Evolutionary conservation across 768 basidiomycete genomes (phyloP).

Genomic region (Jaapia argillacea): DNA sequence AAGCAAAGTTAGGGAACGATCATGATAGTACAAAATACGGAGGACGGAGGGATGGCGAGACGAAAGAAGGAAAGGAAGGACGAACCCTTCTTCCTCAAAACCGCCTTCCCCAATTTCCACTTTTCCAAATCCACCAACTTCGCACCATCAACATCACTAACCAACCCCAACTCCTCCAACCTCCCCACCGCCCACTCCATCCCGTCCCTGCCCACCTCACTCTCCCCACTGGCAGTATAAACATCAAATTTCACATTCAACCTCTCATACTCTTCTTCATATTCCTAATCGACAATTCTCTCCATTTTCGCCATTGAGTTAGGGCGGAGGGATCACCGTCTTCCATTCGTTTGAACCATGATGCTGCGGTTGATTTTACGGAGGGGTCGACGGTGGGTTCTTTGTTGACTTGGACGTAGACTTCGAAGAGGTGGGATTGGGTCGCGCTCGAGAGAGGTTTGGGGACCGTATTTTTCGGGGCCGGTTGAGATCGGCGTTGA

Average conservation of each 20-base stretch:
- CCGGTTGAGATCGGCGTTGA: constrained; percentile 81
- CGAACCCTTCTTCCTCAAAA: constrained; percentile 77
- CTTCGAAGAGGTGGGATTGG: constrained; percentile 88
- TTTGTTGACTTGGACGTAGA: constrained; percentile 91
- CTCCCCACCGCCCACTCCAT: constrained; percentile 62
- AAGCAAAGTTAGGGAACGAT: not conserved
- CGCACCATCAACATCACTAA: constrained; percentile 71
- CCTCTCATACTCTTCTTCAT: constrained; percentile 77
- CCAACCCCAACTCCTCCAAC: constrained; percentile 62
- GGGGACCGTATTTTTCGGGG: constrained; percentile 84
- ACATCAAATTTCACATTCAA: constrained; percentile 88
- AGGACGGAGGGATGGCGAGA: too few species aligned
- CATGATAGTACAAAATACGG: too few species aligned
- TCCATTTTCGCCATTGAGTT: constrained; percentile 87
- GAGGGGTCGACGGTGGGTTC: constrained; percentile 48
- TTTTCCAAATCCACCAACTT: constrained; percentile 81
- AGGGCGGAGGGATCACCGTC: constrained; percentile 82
- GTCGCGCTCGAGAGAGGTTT: constrained; percentile 73
- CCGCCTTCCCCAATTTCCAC: constrained; percentile 87
- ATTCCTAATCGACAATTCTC: constrained; percentile 82
- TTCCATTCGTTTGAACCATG: constrained; percentile 91
- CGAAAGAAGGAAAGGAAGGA: not conserved
- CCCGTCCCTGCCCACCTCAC: constrained; percentile 61
- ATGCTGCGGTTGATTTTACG: not conserved
- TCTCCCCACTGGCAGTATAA: constrained; percentile 92